Base-by-base conservation (phyloP, 495 filamentous ascomycete species). In the Baudoinia panamericana region DNA sequence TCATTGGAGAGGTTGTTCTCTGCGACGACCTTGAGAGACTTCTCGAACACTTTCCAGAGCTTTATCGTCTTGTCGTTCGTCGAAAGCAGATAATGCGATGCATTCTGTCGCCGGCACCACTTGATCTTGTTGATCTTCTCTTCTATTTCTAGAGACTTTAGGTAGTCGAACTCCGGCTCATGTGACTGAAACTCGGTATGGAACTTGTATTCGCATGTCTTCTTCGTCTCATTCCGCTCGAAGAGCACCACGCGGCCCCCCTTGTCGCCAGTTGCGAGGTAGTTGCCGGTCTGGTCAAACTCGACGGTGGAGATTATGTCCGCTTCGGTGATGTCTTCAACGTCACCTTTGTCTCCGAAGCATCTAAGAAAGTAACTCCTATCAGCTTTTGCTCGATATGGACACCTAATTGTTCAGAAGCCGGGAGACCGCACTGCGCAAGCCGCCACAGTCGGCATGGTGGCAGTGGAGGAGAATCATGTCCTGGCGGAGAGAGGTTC, bases 41-140 rank as follows among this genome's bases (percentile, higher is more conserved):
- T 97, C 65, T 97, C 90, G 48, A 94, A 97, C 43, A 97, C 92
- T 63, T 97, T 97, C 90, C 90, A 97, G 44, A 97, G 70, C 69
- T 97, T 97, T 72, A 97, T 97, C 29, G 90, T 97, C 66, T 97
- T 97, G 68, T 97, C 90, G 60, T 97, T 97, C 40, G 90, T 97
- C 9, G 90, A 96, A 30, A 97, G 78, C 19, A 97, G 78, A 62
- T 93, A 97, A 65, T 97, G 90, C 25, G 90, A 94, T 46, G 90
- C 82, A 70, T 97, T 97, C 61, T 94, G 86, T 63, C 90, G 76
- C 54, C 82, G 77, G 62, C 90, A 97, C 90, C 90, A 97, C 67
- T 96, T 97, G 63, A 97, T 97, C 70, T 97, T 97, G 72, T 97
- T 97, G 72, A 97, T 97, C 69, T 97, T 97, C 66, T 97, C 90